Conservation (phyloP, 2,329 filamentous ascomycete species). For the Cladophialophora exuberans region DNA sequence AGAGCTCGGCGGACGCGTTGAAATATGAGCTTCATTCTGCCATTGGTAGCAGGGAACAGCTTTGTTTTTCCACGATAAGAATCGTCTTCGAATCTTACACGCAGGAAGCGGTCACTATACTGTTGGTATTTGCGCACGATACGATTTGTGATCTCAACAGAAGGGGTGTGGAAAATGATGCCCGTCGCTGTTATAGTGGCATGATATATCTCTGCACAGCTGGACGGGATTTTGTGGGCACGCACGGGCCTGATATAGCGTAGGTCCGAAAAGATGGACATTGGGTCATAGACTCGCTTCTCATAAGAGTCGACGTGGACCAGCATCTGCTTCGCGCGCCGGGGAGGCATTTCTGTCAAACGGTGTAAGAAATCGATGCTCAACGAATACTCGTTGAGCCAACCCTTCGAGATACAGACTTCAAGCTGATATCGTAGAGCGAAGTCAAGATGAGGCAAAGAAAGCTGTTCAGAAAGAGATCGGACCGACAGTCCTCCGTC, state of each 20-base stretch:
- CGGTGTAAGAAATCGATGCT: constrained; percentile 66
- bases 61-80: constrained; percentile 57
- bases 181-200: constrained; percentile 82
- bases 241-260: constrained; percentile 49
- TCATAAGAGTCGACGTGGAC: constrained; percentile 73
- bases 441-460: constrained; percentile 60
- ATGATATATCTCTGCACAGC: constrained; percentile 76
- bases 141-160: constrained; percentile 84
- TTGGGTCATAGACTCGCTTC: constrained; percentile 67
- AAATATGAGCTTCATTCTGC: constrained; percentile 71
- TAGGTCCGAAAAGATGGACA: constrained; percentile 68
- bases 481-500: constrained; percentile 37
- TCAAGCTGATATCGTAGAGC: constrained; percentile 86
- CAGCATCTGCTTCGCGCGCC: constrained; percentile 67
- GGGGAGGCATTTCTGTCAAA: constrained; percentile 57
- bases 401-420: constrained; percentile 81
- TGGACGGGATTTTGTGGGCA: constrained; percentile 62
- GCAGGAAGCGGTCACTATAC: constrained; percentile 77
- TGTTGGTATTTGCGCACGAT: constrained; percentile 73
- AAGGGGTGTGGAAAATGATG: constrained; percentile 75
- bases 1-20: constrained; percentile 72
- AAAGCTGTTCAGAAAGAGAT: constrained; percentile 23
- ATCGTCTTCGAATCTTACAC: constrained; percentile 90
- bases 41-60: constrained; percentile 61
- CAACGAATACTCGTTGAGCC: constrained; percentile 77